Evolutionary conservation across 257 asterid species (phyloP), one percentile per base, ranked within the genome.

Genomic region (Salvia miltiorrhiza): DNA sequence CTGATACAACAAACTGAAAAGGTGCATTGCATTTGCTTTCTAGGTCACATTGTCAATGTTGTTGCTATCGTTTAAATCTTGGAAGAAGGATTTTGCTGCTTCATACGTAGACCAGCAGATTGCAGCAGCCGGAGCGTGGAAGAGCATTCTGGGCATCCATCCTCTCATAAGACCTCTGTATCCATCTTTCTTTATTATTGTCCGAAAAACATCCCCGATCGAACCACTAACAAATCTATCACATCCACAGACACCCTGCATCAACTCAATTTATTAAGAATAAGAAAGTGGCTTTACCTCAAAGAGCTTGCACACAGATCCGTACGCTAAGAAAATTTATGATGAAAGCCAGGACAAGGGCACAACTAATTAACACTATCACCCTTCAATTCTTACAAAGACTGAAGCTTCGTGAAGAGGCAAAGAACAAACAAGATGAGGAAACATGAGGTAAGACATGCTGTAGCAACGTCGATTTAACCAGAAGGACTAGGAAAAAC

Each of bases 51-150:
- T 80, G 53, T 52, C 73, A 28, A 57, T 74, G 69, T 60, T 60
- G 48, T 47, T 47, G 69, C 72, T 44, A 16, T 58, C 11, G 41
- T 87, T 83, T 67, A 35, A 43, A 17, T 89, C 93, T 71, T 86
- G 87, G 80, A 94, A 94, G 81, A 91, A 89, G 65, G 81, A 14
- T 83, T 94, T 94, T 9, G 83, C 84, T 63, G 99, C 91, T 87
- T 94, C 99, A 52, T 94, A 91, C 0, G 96, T 94, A 9, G 99
- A 94, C 97, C 99, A 94, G 81, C 97, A 89, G 76, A 94, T 89
- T 17, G 99, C 99, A 67, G 99, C 97, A 26, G 99, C 99, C 13
- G 97, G 99, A 63, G 99, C 97, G 75, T 94, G 99, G 85, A 94
- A 94, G 65, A 94, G 96, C 97, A 88, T 87, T 79, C 99, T 82